Conservation (phyloP, 169 alveolate species). For the Cryptosporidium andersoni region DNA sequence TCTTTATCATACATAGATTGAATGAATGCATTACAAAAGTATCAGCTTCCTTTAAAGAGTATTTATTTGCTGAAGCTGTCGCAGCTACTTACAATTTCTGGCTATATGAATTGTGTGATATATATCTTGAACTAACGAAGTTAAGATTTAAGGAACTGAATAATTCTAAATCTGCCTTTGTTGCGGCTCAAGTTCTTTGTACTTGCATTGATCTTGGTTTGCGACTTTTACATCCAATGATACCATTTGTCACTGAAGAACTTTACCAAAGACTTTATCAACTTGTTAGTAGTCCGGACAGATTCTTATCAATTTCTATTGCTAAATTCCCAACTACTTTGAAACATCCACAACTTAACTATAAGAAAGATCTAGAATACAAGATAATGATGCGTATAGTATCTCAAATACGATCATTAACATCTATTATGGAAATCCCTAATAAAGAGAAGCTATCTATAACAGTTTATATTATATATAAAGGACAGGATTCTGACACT, state of each 20-base stretch:
- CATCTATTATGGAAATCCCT: conserved; percentile 57
- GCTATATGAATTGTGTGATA: conserved; percentile 97
- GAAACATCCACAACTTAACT: conserved; percentile 76
- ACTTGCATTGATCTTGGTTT: conserved; percentile 80
- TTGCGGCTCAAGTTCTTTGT: conserved; percentile 77
- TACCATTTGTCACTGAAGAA: conserved; percentile 98
- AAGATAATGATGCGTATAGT: conserved; percentile 49
- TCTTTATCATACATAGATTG: conserved; percentile 93
- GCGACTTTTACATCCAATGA: conserved; percentile 95
- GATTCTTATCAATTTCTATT: conserved; percentile 71
- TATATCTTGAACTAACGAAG: conserved; percentile 94
- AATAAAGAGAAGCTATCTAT: conserved; percentile 39
- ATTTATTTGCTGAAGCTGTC: conserved; percentile 94
- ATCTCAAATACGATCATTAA: conserved; percentile 72
- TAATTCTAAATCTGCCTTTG: conserved; percentile 73
- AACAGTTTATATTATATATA: conserved; percentile 15
- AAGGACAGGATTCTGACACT: conserved; percentile 9
- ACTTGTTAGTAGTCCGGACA: conserved; percentile 54
- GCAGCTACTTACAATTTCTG: conserved; percentile 92
- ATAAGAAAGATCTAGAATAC: conserved; percentile 28
- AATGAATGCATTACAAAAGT: conserved; percentile 78
- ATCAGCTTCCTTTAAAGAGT: conserved; percentile 86
- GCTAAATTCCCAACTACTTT: conserved; percentile 7
- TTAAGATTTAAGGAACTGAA: conserved; percentile 78
- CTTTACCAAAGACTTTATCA: conserved; percentile 92